These are phyloP conservation scores for Eragrostis tef DNA, from an alignment of 202 grass and related monocot genomes.

Conservation along the genomic window DNA sequence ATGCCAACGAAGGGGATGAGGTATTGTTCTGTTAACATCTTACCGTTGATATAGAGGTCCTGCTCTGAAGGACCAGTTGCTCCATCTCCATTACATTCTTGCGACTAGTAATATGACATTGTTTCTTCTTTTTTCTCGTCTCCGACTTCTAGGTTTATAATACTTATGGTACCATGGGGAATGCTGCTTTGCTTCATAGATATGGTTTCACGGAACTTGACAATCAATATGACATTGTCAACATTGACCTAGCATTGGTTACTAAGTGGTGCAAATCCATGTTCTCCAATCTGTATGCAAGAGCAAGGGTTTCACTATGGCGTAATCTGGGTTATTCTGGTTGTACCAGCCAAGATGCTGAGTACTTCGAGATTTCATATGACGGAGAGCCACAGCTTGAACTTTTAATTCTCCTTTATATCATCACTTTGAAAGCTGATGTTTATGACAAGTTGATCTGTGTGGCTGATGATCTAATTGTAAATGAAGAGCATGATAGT, in stretches of 20 bases:
- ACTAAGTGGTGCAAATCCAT: slow-evolving; percentile 69
- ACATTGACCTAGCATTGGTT: slow-evolving; percentile 76
- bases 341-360: slow-evolving; percentile 63
- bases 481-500: slow-evolving; percentile 48
- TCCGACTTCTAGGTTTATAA: slow-evolving; percentile 74
- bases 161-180: slow-evolving; percentile 86
- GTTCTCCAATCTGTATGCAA: slow-evolving; percentile 60
- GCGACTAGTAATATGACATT: neutral
- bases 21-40: slow-evolving; percentile 53
- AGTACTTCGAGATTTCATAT: slow-evolving; percentile 93
- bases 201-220: slow-evolving; percentile 91
- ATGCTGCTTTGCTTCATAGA: slow-evolving; percentile 91
- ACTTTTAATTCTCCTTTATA: slow-evolving; percentile 74
- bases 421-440: slow-evolving; percentile 62
- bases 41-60: slow-evolving; percentile 30
- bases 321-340: slow-evolving; percentile 75
- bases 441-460: slow-evolving; percentile 66
- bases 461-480: slow-evolving; percentile 47
- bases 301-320: slow-evolving; percentile 69
- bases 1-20: slow-evolving; percentile 73
- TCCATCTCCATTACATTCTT: slow-evolving; percentile 1
- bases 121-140: neutral
- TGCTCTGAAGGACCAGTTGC: neutral
- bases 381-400: slow-evolving; percentile 80
- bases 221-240: slow-evolving; percentile 85